phyloP scores from a whole-genome alignment of 176 grass and related monocot species.

The Oryza coarctata region DNA sequence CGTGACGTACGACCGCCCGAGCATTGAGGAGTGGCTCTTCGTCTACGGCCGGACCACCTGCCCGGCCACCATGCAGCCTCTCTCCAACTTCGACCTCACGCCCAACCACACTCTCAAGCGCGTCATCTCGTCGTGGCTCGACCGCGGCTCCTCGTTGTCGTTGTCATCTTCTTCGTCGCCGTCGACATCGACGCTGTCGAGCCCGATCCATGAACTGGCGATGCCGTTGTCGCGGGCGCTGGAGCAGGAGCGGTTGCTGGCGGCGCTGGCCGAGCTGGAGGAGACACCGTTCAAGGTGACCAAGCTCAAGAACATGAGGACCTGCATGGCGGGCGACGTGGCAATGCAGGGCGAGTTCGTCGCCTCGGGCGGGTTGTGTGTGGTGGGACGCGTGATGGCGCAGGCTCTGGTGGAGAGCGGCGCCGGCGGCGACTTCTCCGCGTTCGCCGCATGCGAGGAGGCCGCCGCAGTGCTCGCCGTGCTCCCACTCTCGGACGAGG shows the following conservation, averaged over 20 bases:
- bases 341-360: conserved; percentile 54
- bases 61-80: conserved; percentile 80
- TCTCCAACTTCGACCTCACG: conserved; percentile 63
- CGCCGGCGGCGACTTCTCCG: conserved; percentile 49
- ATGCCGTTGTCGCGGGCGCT: conserved; percentile 40
- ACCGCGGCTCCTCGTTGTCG: conserved; percentile 19
- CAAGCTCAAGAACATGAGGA: conserved; percentile 51
- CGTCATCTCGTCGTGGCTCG: conserved; percentile 69
- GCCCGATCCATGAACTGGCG: conserved; percentile 19
- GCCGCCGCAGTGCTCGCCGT: conserved; percentile 56
- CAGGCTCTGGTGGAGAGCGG: conserved; percentile 41
- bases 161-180: conserved; percentile 37
- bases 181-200: conserved; percentile 34
- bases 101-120: conserved; percentile 86
- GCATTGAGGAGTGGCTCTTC: conserved; percentile 86
- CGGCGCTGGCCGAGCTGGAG: conserved; percentile 42
- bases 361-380: conserved; percentile 43
- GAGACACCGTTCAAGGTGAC: conserved; percentile 82
- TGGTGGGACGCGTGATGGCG: conserved; percentile 48
- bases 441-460: conserved; percentile 72
- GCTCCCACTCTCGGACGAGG: conserved; percentile 50
- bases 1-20: conserved; percentile 75
- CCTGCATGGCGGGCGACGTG: conserved; percentile 40
- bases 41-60: conserved; percentile 62
- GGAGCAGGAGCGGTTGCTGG: conserved; percentile 41